Evolutionary conservation across 352 stramenopile genomes (phyloP).

Genomic region (Globisporangium iwayamae): DNA sequence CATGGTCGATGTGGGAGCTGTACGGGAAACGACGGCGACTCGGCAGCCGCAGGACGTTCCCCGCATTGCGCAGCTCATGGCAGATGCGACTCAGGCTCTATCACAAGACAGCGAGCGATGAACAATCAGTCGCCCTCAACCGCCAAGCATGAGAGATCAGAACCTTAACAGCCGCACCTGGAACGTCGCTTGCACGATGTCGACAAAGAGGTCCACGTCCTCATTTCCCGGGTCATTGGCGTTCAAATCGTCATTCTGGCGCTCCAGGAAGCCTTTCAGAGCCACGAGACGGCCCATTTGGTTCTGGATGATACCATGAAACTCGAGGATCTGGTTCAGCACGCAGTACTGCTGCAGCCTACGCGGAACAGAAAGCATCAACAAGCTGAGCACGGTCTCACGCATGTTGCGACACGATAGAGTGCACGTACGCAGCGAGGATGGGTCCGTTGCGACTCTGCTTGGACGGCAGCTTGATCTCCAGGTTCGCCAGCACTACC

Average conservation of each 20-base stretch:
- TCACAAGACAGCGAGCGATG: background rate
- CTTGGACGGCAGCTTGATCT: slow-evolving; percentile 61
- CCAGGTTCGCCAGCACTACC: slow-evolving; percentile 66
- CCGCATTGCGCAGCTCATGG: slow-evolving; percentile 62
- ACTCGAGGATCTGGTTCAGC: slow-evolving; percentile 83
- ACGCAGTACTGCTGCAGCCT: slow-evolving; percentile 82
- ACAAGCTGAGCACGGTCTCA: background rate
- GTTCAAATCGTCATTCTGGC: slow-evolving; percentile 37
- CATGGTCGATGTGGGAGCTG: slow-evolving; percentile 75
- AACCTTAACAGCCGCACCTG: slow-evolving; percentile 15
- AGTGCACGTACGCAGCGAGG: slow-evolving; percentile 38
- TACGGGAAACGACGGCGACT: slow-evolving; percentile 78
- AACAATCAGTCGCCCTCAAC: background rate
- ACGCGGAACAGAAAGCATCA: background rate
- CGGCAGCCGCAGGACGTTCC: slow-evolving; percentile 67
- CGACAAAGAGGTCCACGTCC: slow-evolving; percentile 55
- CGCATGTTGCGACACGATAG: background rate
- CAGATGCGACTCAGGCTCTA: slow-evolving; percentile 47
- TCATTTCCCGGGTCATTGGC: slow-evolving; percentile 34
- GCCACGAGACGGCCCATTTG: slow-evolving; percentile 45
- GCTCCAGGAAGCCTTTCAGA: slow-evolving; percentile 48
- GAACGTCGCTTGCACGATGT: slow-evolving; percentile 46
- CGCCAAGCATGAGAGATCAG: no score
- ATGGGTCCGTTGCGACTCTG: slow-evolving; percentile 45
- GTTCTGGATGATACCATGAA: slow-evolving; percentile 62